Base-by-base conservation (phyloP, 2,329 filamentous ascomycete species). In the Fusarium buxicola region DNA sequence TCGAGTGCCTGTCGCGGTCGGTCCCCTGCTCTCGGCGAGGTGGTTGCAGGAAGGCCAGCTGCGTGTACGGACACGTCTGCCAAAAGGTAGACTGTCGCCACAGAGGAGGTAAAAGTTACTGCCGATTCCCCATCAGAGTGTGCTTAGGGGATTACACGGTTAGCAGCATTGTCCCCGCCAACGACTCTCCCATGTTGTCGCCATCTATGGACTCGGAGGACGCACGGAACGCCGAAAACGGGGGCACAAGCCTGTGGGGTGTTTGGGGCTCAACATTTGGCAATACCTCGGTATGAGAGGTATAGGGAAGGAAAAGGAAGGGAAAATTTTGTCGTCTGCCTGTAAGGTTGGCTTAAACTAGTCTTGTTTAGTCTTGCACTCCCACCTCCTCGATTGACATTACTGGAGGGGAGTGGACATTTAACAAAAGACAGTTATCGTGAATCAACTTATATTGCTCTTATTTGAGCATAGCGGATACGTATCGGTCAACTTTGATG, bases 31-130 rank as follows among this genome's bases (percentile, higher is more conserved):
- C 63, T 0, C 50, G 52, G 4, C 51, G 45, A 4, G 65, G 67
- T 12, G 27, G 8, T 8, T 70, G 65, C 36, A 49, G 60, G 30
- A 47, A 55, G 24, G 30, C 34, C 16, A 60, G 53, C 12, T 70
- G 68, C 25, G 55, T 65, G 5, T 50, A 54, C 5, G 68, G 68
- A 0, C 68, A 70, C 13, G 63, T 70, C 4, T 70, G 68, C 21
- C 68, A 70, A 36, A 53, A 58, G 13, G 18, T 30, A 1, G 62
- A 70, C 12, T 70, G 68, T 3, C 64, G 57, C 7, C 57, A 66
- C 2, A 55, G 65, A 8, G 65, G 67, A 0, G 65, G 65, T 0
- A 69, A 64, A 5, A 53, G 45, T 9, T 61, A 55, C 24, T 69
- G 67, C 8, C 62, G 66, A 1, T 69, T 69, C 24, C 59, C 51